Evolutionary conservation across 805 yeast species (phyloP).

Genomic region (Candida wancherniae): DNA sequence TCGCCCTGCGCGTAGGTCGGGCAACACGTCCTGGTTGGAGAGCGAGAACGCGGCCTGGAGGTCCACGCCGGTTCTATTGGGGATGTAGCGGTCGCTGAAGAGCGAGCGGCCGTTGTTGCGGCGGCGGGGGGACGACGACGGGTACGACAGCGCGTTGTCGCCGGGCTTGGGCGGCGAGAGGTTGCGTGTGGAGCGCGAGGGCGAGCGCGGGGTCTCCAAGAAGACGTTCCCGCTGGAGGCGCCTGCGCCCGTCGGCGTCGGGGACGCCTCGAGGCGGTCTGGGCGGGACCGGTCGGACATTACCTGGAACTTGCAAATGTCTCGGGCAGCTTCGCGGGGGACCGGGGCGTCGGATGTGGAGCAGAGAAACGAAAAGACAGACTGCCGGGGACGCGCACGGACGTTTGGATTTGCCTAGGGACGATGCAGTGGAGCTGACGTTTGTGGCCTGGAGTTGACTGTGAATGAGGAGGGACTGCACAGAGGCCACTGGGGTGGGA

Average conservation of each 20-base stretch:
- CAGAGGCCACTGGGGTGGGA: too few species aligned
- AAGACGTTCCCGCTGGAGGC: conserved; percentile 1
- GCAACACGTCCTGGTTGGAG: conserved; percentile 40
- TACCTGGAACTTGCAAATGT: too few species aligned
- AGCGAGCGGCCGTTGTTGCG: conserved; percentile 43
- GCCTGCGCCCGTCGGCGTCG: conserved; percentile 2
- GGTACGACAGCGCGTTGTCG: conserved; percentile 17
- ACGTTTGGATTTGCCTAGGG: too few species aligned
- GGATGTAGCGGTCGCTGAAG: conserved; percentile 84
- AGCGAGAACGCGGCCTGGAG: conserved; percentile 78
- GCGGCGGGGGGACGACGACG: conserved; percentile 44
- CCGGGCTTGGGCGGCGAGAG: conserved; percentile 35
- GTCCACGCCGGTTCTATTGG: conserved; percentile 80
- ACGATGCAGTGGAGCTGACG: too few species aligned
- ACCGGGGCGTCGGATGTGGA: too few species aligned
- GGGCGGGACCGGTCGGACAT: too few species aligned
- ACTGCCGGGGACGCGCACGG: too few species aligned
- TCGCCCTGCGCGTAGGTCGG: conserved; percentile 25
- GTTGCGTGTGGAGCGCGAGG: conserved; percentile 37
- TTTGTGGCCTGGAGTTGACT: too few species aligned
- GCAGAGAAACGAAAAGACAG: too few species aligned
- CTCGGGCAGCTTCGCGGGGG: too few species aligned
- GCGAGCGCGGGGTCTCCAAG: conserved; percentile 36
- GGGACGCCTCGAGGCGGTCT: conserved; percentile 4
- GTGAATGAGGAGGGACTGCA: too few species aligned